Conservation (phyloP, 495 filamentous ascomycete genomes). For the Aspergillus hancockii region DNA sequence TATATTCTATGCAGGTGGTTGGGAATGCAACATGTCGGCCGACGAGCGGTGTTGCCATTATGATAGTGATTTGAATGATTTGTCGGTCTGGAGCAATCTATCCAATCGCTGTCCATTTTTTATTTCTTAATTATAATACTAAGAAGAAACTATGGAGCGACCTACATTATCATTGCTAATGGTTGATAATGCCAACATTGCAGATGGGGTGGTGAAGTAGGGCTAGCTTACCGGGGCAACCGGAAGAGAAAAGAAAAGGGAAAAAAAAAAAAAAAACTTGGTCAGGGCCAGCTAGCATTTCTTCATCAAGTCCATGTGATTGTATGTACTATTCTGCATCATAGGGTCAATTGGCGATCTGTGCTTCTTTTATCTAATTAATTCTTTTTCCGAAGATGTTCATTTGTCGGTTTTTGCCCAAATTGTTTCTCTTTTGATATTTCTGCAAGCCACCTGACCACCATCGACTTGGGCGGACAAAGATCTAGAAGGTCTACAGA, state of each 20-base stretch:
- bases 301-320: too few species aligned
- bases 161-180: neutral
- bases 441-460: constrained; percentile 7
- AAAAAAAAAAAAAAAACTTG: too few species aligned
- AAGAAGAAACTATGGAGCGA: neutral
- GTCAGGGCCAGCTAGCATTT: too few species aligned
- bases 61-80: neutral
- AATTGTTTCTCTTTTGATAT: neutral
- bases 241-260: neutral
- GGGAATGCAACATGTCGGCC: neutral
- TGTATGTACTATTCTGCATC: neutral
- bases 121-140: neutral
- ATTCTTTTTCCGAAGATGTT: neutral
- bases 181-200: neutral
- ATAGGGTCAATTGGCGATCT: neutral
- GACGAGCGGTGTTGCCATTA: neutral
- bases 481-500: constrained; percentile 9
- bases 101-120: neutral
- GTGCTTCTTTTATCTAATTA: neutral
- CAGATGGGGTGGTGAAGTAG: neutral
- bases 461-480: neutral
- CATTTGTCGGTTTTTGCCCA: neutral
- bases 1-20: neutral
- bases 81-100: neutral
- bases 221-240: neutral